Base-by-base conservation (phyloP, 129 eudicot genomes). In the Chrysanthemum makinoi region DNA sequence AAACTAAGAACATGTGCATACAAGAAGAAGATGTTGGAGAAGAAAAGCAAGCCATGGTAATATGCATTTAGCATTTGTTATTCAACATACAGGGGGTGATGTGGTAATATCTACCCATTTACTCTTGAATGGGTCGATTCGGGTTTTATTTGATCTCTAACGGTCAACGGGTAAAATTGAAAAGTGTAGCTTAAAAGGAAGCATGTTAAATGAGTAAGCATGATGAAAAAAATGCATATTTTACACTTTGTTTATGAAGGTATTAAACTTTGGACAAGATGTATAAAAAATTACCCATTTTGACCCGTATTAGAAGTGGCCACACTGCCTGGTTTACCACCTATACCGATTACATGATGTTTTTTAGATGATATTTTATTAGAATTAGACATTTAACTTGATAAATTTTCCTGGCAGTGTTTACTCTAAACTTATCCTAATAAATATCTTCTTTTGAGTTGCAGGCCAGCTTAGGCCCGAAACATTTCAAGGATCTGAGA, bases 401-500 rank as follows among this genome's bases (percentile, higher is more conserved):
- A 39, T 6, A 1, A 39, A 39, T 4, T 12, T 54, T 54, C n/a
- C 57, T 35, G 61, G 48, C 20, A 33, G 53, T 33, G 68, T 63
- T 62, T 62, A 4, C 54, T 64, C 65, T 71, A 64, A 48, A 28
- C 53, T 35, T 65, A 74, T 56, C 68, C 66, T 81, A 72, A 83
- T 61, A 10, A 18, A 58, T 65, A 30, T 43, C 24, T 81, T 13
- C 22, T 24, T 69, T 77, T 67, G 33, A 20, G 49, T 16, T 86
- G 86, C 94, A 88, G 97, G 79, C 75, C 59, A 74, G 75, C 72
- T 79, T 66, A 56, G 66, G 79, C 60, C 64, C 68, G 20, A 86
- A 87, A 81, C 95, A 89, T 62, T 77, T 74, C 62, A 94, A 89
- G 85, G 96, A 83, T 70, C 48, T 89, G 87, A 86, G 98, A 78